Percentiles rank a stretch among this genome's conserved stretches.
These are phyloP conservation scores for Talaromyces proteolyticus DNA, from an alignment of 495 filamentous ascomycete species.

Conservation along the genomic window DNA sequence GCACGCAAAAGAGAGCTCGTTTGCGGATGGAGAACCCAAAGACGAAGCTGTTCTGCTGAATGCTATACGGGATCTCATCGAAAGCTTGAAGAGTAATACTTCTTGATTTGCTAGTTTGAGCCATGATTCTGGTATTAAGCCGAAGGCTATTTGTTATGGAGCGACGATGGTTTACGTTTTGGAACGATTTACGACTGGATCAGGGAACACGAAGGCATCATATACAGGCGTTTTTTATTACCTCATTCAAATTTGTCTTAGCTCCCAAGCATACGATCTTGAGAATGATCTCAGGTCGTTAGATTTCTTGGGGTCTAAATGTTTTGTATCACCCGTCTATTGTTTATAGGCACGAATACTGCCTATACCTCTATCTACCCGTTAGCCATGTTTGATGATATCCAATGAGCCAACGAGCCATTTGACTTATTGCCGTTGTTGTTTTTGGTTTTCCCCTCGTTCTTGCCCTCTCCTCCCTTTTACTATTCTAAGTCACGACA, in stretches of 20 bases:
- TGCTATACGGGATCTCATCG: slow-evolving; percentile 35
- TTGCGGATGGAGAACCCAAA: slow-evolving; percentile 40
- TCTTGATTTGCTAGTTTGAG: not conserved
- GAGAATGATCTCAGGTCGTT: too few species aligned
- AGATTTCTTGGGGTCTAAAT: too few species aligned
- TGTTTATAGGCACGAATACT: too few species aligned
- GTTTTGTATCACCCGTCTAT: too few species aligned
- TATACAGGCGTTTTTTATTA: not conserved
- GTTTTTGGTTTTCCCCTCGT: not conserved
- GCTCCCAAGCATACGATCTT: too few species aligned
- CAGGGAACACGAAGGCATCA: not conserved
- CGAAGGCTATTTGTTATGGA: not conserved
- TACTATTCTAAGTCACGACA: too few species aligned
- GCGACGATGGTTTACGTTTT: not conserved
- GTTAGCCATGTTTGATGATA: not conserved
- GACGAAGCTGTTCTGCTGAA: slow-evolving; percentile 42
- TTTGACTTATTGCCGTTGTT: not conserved
- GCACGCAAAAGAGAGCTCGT: slow-evolving; percentile 37
- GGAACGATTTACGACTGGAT: not conserved
- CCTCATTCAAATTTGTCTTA: too few species aligned
- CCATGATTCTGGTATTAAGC: not conserved
- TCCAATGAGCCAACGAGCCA: not conserved
- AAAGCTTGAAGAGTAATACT: slow-evolving; percentile 24
- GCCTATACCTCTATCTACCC: not conserved
- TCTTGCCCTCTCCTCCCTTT: not conserved